phyloP scores from a whole-genome alignment of 31 red algal genomes.

The Pterothamnion heteromorphum region DNA sequence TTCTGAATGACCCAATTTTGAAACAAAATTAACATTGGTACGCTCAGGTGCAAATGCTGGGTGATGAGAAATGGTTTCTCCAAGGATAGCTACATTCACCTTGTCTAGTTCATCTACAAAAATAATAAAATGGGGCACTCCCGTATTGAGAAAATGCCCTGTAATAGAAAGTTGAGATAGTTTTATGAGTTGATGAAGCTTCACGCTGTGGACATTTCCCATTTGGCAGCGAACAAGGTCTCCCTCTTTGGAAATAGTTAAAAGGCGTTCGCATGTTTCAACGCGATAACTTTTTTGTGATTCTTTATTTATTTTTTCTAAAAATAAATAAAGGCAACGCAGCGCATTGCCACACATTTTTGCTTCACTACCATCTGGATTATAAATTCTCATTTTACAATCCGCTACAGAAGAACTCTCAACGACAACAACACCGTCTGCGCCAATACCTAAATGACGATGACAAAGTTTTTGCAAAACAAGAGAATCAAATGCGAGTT shows the following conservation, averaged over 20 bases:
- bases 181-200: no score
- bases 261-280: no score
- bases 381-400: conserved; percentile 78
- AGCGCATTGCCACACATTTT: conserved; percentile 99
- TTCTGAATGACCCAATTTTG: not conserved
- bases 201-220: no score
- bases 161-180: no score
- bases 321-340: no score
- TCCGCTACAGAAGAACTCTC: conserved; percentile 63
- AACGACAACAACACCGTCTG: conserved; percentile 89
- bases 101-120: not conserved
- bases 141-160: conserved; percentile 1
- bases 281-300: no score
- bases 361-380: conserved; percentile 94
- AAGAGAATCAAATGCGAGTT: conserved; percentile 57
- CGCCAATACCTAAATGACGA: conserved; percentile 83
- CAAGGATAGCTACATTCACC: not conserved
- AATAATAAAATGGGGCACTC: not conserved
- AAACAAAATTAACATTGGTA: conserved; percentile 14
- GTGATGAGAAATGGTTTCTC: not conserved
- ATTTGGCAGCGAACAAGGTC: no score
- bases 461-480: conserved; percentile 64
- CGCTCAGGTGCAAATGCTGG: not conserved
- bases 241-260: no score
- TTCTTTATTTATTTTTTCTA: no score